Evolutionary conservation across 2,329 filamentous ascomycete genomes (phyloP), one percentile per base, ranked within the genome.

Genomic region (Allantophomopsis cytisporea): DNA sequence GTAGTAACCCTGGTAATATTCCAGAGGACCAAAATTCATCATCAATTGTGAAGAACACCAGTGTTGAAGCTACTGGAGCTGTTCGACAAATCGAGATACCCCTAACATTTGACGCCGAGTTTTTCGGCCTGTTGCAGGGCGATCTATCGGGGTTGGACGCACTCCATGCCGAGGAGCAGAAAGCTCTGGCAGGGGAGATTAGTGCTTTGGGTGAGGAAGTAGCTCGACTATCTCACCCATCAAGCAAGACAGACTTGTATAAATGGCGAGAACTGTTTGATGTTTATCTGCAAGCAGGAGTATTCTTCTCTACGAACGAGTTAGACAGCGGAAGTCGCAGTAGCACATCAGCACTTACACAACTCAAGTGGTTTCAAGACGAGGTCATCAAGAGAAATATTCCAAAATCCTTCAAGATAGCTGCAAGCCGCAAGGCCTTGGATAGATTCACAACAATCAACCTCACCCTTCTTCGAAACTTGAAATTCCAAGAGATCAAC

Each of bases 401-500:
- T 4, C 63, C 71, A 21, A 66, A 66, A 15, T 63, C 65, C 37
- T 79, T 89, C 59, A 83, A 77, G 56, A 68, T 82, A 36, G 64
- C 71, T 17, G 69, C 78, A 39, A 87, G 83, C 47, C 64, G 66
- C 16, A 54, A 63, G 7, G 80, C 84, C 1, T 72, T 87, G 37
- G 62, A 71, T 39, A 69, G 69, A 17, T 94, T 93, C 51, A 60
- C 89, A 44, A 63, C 69, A 36, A 68, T 93, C 49, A 94, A 94
- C 54, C 64, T 73, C 17, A 70, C 74, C 39, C 68, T 94, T n/a
- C 66, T 93, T n/a, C 79, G 79, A 44, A 81, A 82, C 38, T 67
- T 94, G 46, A 78, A 80, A 43, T 94, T 93, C 49, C 83, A 88
- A 51, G 85, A 91, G 54, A 77, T 93, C 47, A 93, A 94, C 51